Base-by-base conservation (phyloP, 1,284 basidiomycete species). In the Trichosporon coremiiforme region DNA sequence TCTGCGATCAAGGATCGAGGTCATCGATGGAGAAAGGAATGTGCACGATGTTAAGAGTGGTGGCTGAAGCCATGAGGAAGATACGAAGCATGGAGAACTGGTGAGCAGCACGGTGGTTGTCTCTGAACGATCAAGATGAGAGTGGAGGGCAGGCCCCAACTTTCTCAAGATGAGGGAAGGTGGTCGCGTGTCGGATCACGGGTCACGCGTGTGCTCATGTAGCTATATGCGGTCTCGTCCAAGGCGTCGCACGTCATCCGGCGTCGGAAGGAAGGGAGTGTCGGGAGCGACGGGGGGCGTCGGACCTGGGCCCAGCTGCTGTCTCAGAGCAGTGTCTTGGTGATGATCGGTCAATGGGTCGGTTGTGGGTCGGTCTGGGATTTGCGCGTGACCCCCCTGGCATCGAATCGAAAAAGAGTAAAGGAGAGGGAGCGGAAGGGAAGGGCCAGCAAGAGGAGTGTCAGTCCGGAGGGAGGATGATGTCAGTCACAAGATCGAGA, bases 401-500 rank as follows among this genome's bases (percentile, higher is more conserved):
- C 41, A 15, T n/a, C 17, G 41, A 6, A 17, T 17, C 15, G 41
- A n/a, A 45, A 45, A 4, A 45, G 41, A 25, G 25, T 25, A 25
- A 25, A 25, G 17, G 4, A 17, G 6, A 45, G 41, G 41, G 41
- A 45, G 41, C 17, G 41, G n/a, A 15, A 12, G 17, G 5, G n/a
- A 17, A 45, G 17, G 17, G 17, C 25, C 25, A 25, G 25, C 25
- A 41, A 41, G 38, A 10, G 15, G 38, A 12, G 9, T 4, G 38
- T 12, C 12, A 15, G 38, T 15, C 12, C 38, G 41, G 41, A 17
- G 17, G 41, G 41, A 17, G 6, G 41, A 45, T 45, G 41, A 45
- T 45, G 41, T 45, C 41, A 45, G 41, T 45, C 41, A 45, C 41
- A 45, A 45, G 41, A 45, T 45, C 41, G 41, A 45, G 41, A 45